Percentiles rank a stretch among this genome's conserved stretches.
Conservation (phyloP, 2,329 filamentous ascomycete species). For the Neurospora crassa region DNA sequence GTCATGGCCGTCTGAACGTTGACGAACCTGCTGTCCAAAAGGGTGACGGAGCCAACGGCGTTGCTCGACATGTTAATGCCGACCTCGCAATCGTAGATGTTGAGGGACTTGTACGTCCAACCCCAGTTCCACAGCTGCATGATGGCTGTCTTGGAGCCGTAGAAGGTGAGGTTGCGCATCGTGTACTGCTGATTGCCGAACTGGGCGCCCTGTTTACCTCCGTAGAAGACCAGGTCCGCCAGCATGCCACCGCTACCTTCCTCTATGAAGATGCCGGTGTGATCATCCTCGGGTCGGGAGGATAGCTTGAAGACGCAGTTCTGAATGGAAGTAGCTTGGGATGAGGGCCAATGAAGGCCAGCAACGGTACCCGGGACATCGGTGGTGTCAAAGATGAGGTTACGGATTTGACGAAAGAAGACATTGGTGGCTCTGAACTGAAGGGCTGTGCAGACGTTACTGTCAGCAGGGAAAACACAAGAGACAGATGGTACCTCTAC, state of each 20-base stretch:
- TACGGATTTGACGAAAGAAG: conserved; percentile 50
- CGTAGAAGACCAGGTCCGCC: conserved; percentile 61
- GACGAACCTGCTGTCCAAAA: conserved; percentile 63
- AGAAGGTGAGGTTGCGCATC: conserved; percentile 56
- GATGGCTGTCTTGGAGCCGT: conserved; percentile 53
- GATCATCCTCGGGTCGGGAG: conserved; percentile 33
- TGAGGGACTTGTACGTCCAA: conserved; percentile 60
- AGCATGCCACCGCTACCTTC: conserved; percentile 58
- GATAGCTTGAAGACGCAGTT: conserved; percentile 49
- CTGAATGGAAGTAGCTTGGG: conserved; percentile 52
- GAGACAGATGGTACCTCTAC: too few relatives aligned
- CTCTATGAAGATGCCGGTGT: conserved; percentile 53
- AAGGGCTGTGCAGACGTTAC: conserved; percentile 15
- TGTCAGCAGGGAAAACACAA: background rate
- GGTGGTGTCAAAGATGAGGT: conserved; percentile 48
- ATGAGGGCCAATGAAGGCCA: conserved; percentile 60
- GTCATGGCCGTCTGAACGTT: conserved; percentile 59
- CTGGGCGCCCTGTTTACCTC: conserved; percentile 49
- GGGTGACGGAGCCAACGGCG: conserved; percentile 63
- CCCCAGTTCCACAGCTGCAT: conserved; percentile 68
- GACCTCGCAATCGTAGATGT: conserved; percentile 50
- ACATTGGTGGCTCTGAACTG: conserved; percentile 48
- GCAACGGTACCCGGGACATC: conserved; percentile 33
- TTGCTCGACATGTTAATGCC: conserved; percentile 57
- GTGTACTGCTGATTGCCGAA: conserved; percentile 64